Percentiles rank a stretch among this genome's conserved stretches.
These are phyloP conservation scores for Elsinoe ampelina DNA, from an alignment of 2,329 filamentous ascomycete species.

Conservation along the genomic window DNA sequence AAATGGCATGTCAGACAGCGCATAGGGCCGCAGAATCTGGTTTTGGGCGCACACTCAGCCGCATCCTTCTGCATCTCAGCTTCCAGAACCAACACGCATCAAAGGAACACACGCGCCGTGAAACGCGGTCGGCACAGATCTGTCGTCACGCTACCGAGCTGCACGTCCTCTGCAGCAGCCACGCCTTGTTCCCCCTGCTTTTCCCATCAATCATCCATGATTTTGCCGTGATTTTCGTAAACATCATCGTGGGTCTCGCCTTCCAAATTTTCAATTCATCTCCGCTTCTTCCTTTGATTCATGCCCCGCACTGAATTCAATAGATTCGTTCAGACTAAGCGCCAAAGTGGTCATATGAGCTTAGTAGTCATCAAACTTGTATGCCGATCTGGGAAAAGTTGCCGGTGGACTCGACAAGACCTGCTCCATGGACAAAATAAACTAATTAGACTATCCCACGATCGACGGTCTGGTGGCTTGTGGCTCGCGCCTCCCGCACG, in stretches of 20 bases:
- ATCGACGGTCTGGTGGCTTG: constrained; percentile 7
- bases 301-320: not conserved
- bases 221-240: not conserved
- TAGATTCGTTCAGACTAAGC: not conserved
- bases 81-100: not conserved
- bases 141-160: constrained; percentile 5
- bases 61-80: not conserved
- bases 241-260: constrained; percentile 1
- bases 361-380: not conserved
- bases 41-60: not conserved
- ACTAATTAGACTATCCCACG: not conserved
- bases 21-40: not conserved
- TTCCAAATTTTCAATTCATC: not conserved
- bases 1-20: too few species aligned
- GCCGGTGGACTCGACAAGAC: constrained; percentile 3
- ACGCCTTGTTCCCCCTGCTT: not conserved
- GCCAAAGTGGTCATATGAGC: not conserved
- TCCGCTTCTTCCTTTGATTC: not conserved
- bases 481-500: constrained; percentile 4
- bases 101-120: not conserved
- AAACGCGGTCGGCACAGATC: constrained; percentile 7
- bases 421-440: constrained; percentile 1
- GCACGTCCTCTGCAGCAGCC: not conserved
- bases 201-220: not conserved
- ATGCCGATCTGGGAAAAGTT: constrained; percentile 7